A percentile compares a stretch with the other conserved stretches of the same genome.
Evolutionary conservation across 192 early-diverging fungal species (phyloP).

Genomic region (Coemansia sp.): DNA sequence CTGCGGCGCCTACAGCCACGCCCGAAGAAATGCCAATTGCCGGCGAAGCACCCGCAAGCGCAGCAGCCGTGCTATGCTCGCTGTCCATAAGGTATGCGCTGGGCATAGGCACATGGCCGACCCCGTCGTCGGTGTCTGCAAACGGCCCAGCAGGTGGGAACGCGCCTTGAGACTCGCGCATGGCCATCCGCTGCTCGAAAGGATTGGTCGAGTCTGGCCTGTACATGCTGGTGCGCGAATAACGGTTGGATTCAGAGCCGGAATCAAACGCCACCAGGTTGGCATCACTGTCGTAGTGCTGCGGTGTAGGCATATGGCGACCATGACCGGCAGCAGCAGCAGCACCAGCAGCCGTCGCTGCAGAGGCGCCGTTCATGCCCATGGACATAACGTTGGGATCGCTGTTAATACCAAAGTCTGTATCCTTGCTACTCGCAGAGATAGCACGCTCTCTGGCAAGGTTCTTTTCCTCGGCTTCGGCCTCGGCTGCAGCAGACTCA

Average conservation of each 20-base stretch:
- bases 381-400: constrained; percentile 17
- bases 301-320: constrained; percentile 23
- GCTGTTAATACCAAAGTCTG: neutral
- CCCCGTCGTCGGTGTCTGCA: constrained; percentile 27
- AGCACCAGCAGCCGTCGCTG: constrained; percentile 15
- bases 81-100: constrained; percentile 24
- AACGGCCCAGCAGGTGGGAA: constrained; percentile 55
- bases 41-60: constrained; percentile 26
- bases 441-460: constrained; percentile 40
- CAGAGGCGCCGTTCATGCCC: too few species aligned
- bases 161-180: constrained; percentile 49
- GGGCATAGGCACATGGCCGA: constrained; percentile 48
- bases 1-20: constrained; percentile 3
- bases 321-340: constrained; percentile 2
- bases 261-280: constrained; percentile 14
- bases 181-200: constrained; percentile 52
- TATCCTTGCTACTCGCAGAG: constrained; percentile 24
- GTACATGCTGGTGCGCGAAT: constrained; percentile 34
- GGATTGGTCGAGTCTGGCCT: constrained; percentile 52
- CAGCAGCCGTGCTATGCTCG: constrained; percentile 41
- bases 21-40: neutral
- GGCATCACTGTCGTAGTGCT: constrained; percentile 25
- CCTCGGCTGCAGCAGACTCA: constrained; percentile 48
- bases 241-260: constrained; percentile 18
- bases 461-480: constrained; percentile 46